A percentile compares a stretch with the other conserved stretches of the same genome.
phyloP scores from a whole-genome alignment of 805 yeast species.

The Metschnikowia lochheadii region DNA sequence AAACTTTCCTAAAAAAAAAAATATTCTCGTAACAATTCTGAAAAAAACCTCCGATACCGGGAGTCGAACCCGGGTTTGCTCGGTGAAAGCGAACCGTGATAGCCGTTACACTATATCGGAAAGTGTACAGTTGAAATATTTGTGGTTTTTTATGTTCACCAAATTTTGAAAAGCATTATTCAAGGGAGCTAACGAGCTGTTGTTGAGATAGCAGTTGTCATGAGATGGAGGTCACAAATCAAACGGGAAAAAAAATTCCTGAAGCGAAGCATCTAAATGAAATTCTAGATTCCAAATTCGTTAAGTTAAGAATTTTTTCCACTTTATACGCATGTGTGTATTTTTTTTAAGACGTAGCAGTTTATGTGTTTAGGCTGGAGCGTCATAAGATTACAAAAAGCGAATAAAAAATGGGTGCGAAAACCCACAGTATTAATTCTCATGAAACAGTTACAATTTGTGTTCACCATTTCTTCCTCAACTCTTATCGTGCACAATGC shows the following conservation, averaged over 20 bases:
- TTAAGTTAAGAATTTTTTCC: neutral
- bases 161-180: neutral
- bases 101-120: constrained; percentile 82
- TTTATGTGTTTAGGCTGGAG: neutral
- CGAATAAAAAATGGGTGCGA: neutral
- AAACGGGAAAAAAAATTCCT: no score
- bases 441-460: neutral
- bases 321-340: neutral
- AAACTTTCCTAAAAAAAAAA: neutral
- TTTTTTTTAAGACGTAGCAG: neutral
- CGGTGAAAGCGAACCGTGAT: constrained; percentile 84
- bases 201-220: no score
- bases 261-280: neutral
- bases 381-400: neutral
- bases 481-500: neutral
- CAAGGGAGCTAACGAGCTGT: no score
- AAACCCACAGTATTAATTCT: neutral
- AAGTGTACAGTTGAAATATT: neutral
- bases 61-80: constrained; percentile 85
- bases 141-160: neutral
- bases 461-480: neutral
- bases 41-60: constrained; percentile 64
- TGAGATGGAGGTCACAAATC: no score
- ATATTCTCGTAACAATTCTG: neutral
- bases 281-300: neutral